These are phyloP conservation scores for Collybiopsis confluens DNA, from an alignment of 768 basidiomycete species.

Conservation along the genomic window DNA sequence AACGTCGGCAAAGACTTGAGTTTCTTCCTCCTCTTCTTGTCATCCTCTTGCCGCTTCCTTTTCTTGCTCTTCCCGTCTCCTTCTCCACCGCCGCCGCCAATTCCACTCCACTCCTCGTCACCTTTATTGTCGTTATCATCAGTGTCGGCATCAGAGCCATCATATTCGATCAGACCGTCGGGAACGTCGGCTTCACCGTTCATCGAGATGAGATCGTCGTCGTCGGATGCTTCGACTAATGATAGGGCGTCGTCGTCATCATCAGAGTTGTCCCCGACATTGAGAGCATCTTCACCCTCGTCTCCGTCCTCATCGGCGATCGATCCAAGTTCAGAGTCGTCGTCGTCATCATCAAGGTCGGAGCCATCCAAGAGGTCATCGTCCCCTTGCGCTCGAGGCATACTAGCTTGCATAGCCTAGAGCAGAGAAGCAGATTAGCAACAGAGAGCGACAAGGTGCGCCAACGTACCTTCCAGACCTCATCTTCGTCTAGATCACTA, in stretches of 20 bases:
- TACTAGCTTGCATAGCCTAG: constrained; percentile 86
- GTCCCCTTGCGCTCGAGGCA: constrained; percentile 54
- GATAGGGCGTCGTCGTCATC: constrained; percentile 46
- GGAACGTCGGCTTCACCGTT: constrained; percentile 55
- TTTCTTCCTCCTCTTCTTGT: constrained; percentile 60
- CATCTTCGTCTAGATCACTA: constrained; percentile 57
- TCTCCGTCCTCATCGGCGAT: constrained; percentile 28
- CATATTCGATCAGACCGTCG: constrained; percentile 55
- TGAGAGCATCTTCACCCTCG: constrained; percentile 21
- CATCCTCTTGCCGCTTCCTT: constrained; percentile 36
- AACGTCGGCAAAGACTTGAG: constrained; percentile 69
- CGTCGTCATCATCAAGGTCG: constrained; percentile 23
- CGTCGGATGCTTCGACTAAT: constrained; percentile 62
- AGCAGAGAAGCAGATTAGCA: constrained; percentile 3
- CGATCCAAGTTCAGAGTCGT: constrained; percentile 25
- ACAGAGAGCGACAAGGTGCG: not conserved
- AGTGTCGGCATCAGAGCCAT: constrained; percentile 45
- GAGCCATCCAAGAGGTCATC: constrained; percentile 36
- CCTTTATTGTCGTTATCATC: constrained; percentile 31
- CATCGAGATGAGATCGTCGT: constrained; percentile 62
- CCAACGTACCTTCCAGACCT: constrained; percentile 80
- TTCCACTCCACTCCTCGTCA: constrained; percentile 56
- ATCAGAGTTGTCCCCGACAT: constrained; percentile 29
- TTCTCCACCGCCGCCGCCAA: constrained; percentile 23
- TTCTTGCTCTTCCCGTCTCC: constrained; percentile 31